These are phyloP conservation scores for Micractinium conductrix DNA, from an alignment of 139 green algal genomes.

Conservation along the genomic window DNA sequence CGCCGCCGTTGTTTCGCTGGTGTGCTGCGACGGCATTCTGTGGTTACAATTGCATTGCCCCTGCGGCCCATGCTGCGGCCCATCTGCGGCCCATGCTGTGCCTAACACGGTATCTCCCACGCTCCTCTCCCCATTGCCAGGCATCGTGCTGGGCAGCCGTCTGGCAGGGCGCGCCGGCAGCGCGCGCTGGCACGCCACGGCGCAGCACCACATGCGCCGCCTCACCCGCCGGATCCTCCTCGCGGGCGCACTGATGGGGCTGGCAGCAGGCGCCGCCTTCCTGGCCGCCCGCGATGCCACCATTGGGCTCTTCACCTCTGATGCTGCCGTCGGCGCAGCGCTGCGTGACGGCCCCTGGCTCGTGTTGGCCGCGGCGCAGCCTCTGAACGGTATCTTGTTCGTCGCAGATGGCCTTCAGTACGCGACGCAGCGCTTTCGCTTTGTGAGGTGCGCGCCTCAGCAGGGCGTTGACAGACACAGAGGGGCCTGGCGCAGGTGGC, in stretches of 20 bases:
- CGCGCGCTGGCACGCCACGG: no score
- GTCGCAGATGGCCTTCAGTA: conserved; percentile 72
- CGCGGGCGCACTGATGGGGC: conserved; percentile 45
- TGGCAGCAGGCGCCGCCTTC: conserved; percentile 35
- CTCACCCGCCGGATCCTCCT: conserved; percentile 56
- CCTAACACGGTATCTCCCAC: no score
- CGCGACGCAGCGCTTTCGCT: conserved; percentile 66
- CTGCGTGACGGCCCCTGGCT: conserved; percentile 51
- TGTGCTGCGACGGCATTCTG: no score
- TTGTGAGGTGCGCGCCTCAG: conserved; percentile 5
- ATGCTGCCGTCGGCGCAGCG: conserved; percentile 10
- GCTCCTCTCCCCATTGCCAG: no score
- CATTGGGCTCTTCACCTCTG: conserved; percentile 57
- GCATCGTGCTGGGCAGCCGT: conserved; percentile 69
- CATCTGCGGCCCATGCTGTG: no score
- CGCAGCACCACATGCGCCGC: conserved; percentile 30
- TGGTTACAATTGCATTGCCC: no score
- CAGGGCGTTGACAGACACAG: no score
- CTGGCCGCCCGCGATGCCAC: conserved; percentile 17
- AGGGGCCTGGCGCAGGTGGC: no score
- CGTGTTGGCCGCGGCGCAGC: conserved; percentile 57
- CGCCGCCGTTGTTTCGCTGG: no score
- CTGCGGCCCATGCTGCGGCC: no score
- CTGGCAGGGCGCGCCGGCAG: conserved; percentile 21
- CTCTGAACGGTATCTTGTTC: conserved; percentile 72